Conservation (phyloP, 2,329 filamentous ascomycete genomes). For the Nemania sp. region DNA sequence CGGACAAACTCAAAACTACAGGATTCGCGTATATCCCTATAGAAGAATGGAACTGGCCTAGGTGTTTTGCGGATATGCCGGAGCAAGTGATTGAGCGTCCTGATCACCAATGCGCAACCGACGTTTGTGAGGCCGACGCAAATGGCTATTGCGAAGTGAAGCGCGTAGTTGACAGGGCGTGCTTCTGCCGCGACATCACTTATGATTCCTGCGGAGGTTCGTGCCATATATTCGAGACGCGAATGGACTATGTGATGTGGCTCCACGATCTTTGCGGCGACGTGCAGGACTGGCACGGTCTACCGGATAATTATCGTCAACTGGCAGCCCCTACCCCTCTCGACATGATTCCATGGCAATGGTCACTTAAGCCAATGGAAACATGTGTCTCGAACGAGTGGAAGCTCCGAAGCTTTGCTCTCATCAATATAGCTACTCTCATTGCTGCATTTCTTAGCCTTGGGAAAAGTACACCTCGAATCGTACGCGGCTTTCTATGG, state of each 20-base stretch:
- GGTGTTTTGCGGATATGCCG: slow-evolving; percentile 18
- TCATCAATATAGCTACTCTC: slow-evolving; percentile 20
- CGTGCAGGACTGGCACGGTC: slow-evolving; percentile 26
- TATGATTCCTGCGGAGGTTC: slow-evolving; percentile 28
- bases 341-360: slow-evolving; percentile 26
- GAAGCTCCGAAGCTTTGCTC: slow-evolving; percentile 28
- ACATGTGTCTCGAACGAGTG: slow-evolving; percentile 23
- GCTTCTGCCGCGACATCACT: slow-evolving; percentile 23
- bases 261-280: slow-evolving; percentile 23
- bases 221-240: slow-evolving; percentile 28
- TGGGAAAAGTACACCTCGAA: slow-evolving; percentile 1
- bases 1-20: slow-evolving; percentile 16
- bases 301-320: slow-evolving; percentile 27
- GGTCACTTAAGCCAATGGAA: slow-evolving; percentile 22
- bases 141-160: slow-evolving; percentile 26
- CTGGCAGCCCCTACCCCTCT: slow-evolving; percentile 11
- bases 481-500: slow-evolving; percentile 1
- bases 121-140: slow-evolving; percentile 25
- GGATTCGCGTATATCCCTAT: slow-evolving; percentile 15
- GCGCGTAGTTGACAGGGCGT: slow-evolving; percentile 25
- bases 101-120: slow-evolving; percentile 17
- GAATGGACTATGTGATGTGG: slow-evolving; percentile 29
- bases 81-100: slow-evolving; percentile 12
- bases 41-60: slow-evolving; percentile 24
- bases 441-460: slow-evolving; percentile 17